Evolutionary conservation across 116 monocot genomes (phyloP), one percentile per base, ranked within the genome.

Genomic region (Zostera marina): DNA sequence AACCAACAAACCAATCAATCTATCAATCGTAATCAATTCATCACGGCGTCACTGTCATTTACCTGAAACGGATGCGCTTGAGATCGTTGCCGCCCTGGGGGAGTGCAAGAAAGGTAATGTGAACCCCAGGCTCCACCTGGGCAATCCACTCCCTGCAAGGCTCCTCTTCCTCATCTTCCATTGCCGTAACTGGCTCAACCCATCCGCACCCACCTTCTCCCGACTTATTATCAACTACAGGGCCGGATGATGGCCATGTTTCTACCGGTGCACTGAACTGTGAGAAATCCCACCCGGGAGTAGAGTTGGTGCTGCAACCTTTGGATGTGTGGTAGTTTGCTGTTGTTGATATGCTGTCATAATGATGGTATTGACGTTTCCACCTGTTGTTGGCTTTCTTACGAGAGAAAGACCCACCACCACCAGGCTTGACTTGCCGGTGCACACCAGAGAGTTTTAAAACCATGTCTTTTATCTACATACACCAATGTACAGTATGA

Each of bases 71-170:
- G 40, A 85, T 91, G 38, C 86, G 85, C 54, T 92, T 86, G 68
- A 86, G 79, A 40, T 82, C 85, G 43, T 85, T 85, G 58, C 91
- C 91, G 9, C 91, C 85, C 19, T 62, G 77, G 5, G 85, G 69
- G 22, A 85, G 70, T n/a, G 82, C 74, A 12, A 85, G 62, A 16
- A 91, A 91, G 48, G 91, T 85, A 49, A 91, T 82, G 53, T 85
- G 91, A 16, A 91, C 91, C 8, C 92, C 92, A 12, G 92, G 92
- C 69, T 92, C 92, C n/a, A 92, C 92, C 59, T 82, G 92, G 1
- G 92, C 92, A 46, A 78, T 69, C 92, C 91, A 91, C 69, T 91
- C 91, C 73, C 73, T 77, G 3, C n/a, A n/a, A n/a, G 82, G 63
- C 54, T 77, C 81, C 1, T 68, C 76, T 32, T 32, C n/a, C 15